Evolutionary conservation across 495 filamentous ascomycete genomes (phyloP).

Genomic region (Beverwykella pulmonaria): DNA sequence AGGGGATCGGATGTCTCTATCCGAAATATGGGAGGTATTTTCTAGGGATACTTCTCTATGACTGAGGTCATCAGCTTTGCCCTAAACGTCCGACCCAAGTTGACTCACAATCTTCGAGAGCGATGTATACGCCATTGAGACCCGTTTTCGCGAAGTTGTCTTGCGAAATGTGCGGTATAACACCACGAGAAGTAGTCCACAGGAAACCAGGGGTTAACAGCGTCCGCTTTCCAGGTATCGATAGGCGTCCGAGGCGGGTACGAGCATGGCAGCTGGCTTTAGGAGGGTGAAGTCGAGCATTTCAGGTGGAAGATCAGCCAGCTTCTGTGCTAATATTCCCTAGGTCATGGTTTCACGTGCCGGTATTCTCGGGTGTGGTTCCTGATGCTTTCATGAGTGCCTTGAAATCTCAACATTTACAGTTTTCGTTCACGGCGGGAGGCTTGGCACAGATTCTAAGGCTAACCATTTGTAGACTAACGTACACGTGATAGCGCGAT

Average conservation of each 20-base stretch:
- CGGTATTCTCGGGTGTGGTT: too few relatives aligned
- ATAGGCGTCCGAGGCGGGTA: constrained; percentile 62
- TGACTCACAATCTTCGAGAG: constrained; percentile 88
- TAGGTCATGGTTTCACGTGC: too few relatives aligned
- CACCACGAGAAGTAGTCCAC: constrained; percentile 76
- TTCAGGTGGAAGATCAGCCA: constrained; percentile 33
- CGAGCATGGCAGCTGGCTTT: constrained; percentile 29
- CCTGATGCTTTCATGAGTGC: too few relatives aligned
- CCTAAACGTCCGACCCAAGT: constrained; percentile 35
- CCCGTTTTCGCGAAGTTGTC: constrained; percentile 71
- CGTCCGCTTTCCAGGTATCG: constrained; percentile 59
- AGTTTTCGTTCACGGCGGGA: too few relatives aligned
- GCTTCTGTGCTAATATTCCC: not conserved
- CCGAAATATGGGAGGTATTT: constrained; percentile 57
- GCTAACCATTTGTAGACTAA: too few relatives aligned
- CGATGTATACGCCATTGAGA: constrained; percentile 72
- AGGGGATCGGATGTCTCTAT: constrained; percentile 50
- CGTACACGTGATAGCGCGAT: too few relatives aligned
- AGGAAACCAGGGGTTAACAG: constrained; percentile 83
- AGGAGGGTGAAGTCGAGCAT: constrained; percentile 48
- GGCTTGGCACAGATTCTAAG: too few relatives aligned
- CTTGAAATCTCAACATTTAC: too few relatives aligned
- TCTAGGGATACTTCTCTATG: constrained; percentile 66
- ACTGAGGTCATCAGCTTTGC: constrained; percentile 52
- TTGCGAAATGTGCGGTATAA: constrained; percentile 82